Evolutionary conservation across 2,329 filamentous ascomycete genomes (phyloP).

Genomic region (Celoporthe dispersa): DNA sequence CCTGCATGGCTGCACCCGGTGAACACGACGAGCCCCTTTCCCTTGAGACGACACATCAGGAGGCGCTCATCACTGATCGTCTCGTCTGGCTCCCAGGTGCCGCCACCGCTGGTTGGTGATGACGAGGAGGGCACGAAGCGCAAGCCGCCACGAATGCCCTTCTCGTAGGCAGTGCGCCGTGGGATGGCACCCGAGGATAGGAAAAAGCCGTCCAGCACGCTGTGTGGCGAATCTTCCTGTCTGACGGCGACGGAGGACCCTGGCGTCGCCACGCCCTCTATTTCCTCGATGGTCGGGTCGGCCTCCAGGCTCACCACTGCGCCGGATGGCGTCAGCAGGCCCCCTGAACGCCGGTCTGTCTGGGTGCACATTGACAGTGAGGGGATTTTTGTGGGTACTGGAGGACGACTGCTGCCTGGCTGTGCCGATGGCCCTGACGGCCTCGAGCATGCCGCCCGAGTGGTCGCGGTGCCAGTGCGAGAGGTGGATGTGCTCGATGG

Average conservation of each 20-base stretch:
- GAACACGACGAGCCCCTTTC: slow-evolving; percentile 57
- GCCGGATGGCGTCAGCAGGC: slow-evolving; percentile 44
- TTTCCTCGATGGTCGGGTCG: slow-evolving; percentile 55
- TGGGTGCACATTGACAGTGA: slow-evolving; percentile 56
- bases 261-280: slow-evolving; percentile 47
- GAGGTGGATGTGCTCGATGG: slow-evolving; percentile 52
- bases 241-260: slow-evolving; percentile 35
- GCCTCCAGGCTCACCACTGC: slow-evolving; percentile 54
- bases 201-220: slow-evolving; percentile 54
- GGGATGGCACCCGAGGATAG: slow-evolving; percentile 59
- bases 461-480: slow-evolving; percentile 62
- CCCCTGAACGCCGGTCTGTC: slow-evolving; percentile 55
- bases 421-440: slow-evolving; percentile 51
- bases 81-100: slow-evolving; percentile 53
- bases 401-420: slow-evolving; percentile 36
- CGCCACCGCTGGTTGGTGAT: slow-evolving; percentile 7
- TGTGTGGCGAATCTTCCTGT: slow-evolving; percentile 46
- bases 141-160: slow-evolving; percentile 50
- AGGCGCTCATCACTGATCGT: slow-evolving; percentile 57
- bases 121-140: slow-evolving; percentile 40
- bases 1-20: slow-evolving; percentile 61
- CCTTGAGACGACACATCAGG: slow-evolving; percentile 57
- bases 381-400: slow-evolving; percentile 28
- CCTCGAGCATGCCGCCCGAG: slow-evolving; percentile 54
- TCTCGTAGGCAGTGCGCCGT: slow-evolving; percentile 53